A percentile compares a stretch with the other conserved stretches of the same genome.
Evolutionary conservation across 257 asterid species (phyloP).

Genomic region (Solanum habrochaites): DNA sequence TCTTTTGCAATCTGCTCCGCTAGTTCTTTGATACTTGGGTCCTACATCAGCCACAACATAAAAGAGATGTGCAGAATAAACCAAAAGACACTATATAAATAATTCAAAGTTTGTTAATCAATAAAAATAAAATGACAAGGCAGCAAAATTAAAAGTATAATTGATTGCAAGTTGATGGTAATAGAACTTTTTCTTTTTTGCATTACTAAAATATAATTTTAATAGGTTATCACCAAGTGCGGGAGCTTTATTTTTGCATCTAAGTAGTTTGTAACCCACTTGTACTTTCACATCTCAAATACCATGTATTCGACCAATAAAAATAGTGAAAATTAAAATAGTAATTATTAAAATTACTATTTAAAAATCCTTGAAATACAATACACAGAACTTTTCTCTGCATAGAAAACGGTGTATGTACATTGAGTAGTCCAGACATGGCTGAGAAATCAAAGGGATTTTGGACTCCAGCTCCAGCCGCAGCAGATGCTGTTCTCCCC

Average conservation of each 20-base stretch:
- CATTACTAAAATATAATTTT: neutral
- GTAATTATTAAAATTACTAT: too few relatives aligned
- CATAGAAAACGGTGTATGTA: slow-evolving; percentile 1
- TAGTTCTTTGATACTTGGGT: slow-evolving; percentile 90
- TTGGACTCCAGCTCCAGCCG: slow-evolving; percentile 39
- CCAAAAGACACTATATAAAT: neutral
- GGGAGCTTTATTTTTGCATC: neutral
- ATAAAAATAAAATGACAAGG: neutral
- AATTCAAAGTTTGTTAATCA: neutral
- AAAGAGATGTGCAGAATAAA: neutral
- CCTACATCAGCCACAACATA: slow-evolving; percentile 25
- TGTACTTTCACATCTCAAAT: neutral
- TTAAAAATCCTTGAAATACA: too few relatives aligned
- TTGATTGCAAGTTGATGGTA: neutral
- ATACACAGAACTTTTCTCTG: neutral
- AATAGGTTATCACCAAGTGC: neutral
- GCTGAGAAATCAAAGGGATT: slow-evolving; percentile 93
- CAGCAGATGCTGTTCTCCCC: slow-evolving; percentile 30
- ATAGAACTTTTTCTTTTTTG: neutral
- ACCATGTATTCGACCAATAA: neutral
- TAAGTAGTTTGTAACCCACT: neutral
- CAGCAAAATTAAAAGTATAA: neutral
- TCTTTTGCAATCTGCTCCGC: slow-evolving; percentile 94
- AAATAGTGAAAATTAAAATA: too few relatives aligned
- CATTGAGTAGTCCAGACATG: slow-evolving; percentile 82